Evolutionary conservation across 75 land plant genomes (phyloP).

Genomic region (Pseudotsuga menziesii): DNA sequence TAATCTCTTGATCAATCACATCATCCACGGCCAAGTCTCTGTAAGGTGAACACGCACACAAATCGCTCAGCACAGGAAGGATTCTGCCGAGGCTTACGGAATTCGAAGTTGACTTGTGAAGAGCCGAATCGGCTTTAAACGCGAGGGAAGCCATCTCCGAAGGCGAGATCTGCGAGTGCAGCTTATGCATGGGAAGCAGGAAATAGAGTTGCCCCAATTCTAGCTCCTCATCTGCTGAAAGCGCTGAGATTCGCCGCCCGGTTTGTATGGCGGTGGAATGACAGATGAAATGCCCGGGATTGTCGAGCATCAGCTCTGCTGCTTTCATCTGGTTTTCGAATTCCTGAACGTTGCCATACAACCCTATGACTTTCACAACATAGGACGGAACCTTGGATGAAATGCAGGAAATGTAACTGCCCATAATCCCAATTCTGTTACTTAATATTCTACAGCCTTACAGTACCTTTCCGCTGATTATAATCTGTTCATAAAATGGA

Average conservation of each 20-base stretch:
- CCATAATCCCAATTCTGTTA: background rate
- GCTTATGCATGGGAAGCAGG: constrained; percentile 8
- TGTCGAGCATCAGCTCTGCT: constrained; percentile 12
- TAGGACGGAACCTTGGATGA: background rate
- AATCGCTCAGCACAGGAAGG: too few relatives aligned
- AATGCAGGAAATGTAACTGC: background rate
- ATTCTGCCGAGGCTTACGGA: too few relatives aligned
- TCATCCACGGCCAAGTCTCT: too few relatives aligned
- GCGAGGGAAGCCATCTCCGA: background rate
- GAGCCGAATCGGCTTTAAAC: too few relatives aligned
- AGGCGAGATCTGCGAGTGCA: constrained; percentile 12
- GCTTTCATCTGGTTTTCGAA: background rate
- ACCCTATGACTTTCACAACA: background rate
- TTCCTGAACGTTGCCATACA: constrained; percentile 6
- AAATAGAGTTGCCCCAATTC: constrained; percentile 5
- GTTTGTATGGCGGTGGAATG: background rate
- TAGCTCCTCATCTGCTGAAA: constrained; percentile 11
- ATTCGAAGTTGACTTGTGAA: too few relatives aligned
- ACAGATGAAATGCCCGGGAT: constrained; percentile 13
- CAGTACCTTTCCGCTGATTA: too few relatives aligned
- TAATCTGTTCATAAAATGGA: too few relatives aligned
- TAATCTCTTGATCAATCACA: too few relatives aligned
- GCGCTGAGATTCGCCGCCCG: background rate
- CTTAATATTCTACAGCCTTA: too few relatives aligned
- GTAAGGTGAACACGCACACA: too few relatives aligned